These are phyloP conservation scores for Cornus florida DNA, from an alignment of 148 eudicot species.

Conservation along the genomic window DNA sequence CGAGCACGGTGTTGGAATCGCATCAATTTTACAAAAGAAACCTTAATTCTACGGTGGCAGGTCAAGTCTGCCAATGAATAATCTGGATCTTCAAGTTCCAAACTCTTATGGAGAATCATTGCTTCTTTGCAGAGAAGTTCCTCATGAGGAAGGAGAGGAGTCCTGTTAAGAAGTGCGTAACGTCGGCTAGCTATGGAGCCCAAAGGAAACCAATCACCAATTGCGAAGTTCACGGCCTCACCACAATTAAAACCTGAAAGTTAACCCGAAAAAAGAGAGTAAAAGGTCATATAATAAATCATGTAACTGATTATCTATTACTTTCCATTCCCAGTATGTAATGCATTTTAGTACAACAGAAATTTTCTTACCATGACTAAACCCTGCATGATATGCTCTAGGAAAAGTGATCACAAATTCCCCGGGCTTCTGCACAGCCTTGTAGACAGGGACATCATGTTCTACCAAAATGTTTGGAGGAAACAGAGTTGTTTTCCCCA, in stretches of 20 bases:
- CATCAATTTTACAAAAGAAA: constrained; percentile 70
- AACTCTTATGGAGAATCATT: constrained; percentile 51
- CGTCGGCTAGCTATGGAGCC: constrained; percentile 89
- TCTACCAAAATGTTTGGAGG: constrained; percentile 86
- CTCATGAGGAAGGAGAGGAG: constrained; percentile 92
- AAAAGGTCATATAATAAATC: neutral
- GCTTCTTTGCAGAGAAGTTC: constrained; percentile 99
- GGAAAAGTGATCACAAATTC: constrained; percentile 92
- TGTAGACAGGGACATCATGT: constrained; percentile 84
- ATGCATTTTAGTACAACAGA: neutral
- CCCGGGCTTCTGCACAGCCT: constrained; percentile 97
- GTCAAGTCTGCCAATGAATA: constrained; percentile 36
- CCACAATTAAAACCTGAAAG: constrained; percentile 93
- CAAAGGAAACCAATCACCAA: constrained; percentile 92
- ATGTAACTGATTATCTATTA: neutral
- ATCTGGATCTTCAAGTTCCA: constrained; percentile 45
- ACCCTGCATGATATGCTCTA: constrained; percentile 98
- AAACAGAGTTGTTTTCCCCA: constrained; percentile 94
- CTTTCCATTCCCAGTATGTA: neutral
- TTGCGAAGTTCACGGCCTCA: constrained; percentile 96
- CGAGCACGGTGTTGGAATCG: constrained; percentile 85
- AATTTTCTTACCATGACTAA: constrained; percentile 81
- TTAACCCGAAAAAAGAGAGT: constrained; percentile 1
- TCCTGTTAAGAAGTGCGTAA: constrained; percentile 85
- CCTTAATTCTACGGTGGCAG: constrained; percentile 54